phyloP scores from a whole-genome alignment of 352 stramenopile species.

The Globisporangium iwayamae region DNA sequence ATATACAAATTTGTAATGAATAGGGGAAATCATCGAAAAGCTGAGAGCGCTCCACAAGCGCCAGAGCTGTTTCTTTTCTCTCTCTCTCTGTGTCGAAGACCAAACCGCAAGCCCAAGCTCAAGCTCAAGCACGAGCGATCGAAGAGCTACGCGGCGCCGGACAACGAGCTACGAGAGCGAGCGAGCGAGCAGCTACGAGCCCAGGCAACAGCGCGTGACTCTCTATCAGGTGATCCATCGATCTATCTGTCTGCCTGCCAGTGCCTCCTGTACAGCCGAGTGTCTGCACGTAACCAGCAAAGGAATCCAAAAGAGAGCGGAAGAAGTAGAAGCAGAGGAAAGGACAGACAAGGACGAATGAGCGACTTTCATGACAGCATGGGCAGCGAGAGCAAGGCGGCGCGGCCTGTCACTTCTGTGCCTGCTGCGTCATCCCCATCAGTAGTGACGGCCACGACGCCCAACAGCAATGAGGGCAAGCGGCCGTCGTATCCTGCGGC shows the following conservation, averaged over 20 bases:
- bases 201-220: background rate
- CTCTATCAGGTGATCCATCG: background rate
- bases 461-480: conserved; percentile 15
- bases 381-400: conserved; percentile 4
- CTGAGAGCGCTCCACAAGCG: background rate
- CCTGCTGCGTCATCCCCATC: background rate
- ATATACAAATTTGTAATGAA: background rate
- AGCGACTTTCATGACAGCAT: conserved; percentile 10
- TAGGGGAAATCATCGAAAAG: background rate
- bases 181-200: background rate
- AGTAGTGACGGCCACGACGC: background rate
- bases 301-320: background rate
- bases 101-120: conserved; percentile 2
- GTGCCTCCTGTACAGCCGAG: background rate
- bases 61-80: conserved; percentile 10
- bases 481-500: conserved; percentile 14
- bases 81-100: background rate
- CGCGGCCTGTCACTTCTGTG: background rate
- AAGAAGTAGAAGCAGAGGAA: background rate
- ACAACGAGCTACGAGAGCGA: background rate
- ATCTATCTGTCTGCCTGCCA: background rate
- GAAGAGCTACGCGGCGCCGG: background rate
- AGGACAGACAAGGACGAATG: conserved; percentile 6
- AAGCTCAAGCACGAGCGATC: background rate
- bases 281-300: background rate